phyloP scores from a whole-genome alignment of 345 rosid genomes.

The Boechera retrofracta region DNA sequence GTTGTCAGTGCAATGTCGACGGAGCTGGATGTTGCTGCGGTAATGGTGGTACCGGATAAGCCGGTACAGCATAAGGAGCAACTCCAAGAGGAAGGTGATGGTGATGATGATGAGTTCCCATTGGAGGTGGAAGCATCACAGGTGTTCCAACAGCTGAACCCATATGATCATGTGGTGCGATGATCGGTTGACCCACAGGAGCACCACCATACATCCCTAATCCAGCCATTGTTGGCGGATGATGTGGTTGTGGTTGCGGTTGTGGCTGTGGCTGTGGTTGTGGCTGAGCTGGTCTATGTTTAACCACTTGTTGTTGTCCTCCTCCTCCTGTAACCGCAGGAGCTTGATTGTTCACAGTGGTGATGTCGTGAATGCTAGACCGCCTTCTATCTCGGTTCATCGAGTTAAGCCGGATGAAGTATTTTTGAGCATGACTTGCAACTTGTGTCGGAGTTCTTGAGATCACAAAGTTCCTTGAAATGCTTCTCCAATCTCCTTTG shows the following conservation, averaged over 20 bases:
- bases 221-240: slow-evolving; percentile 56
- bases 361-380: slow-evolving; percentile 94
- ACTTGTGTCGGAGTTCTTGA: slow-evolving; percentile 97
- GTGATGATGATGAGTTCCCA: slow-evolving; percentile 50
- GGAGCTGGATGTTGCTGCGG: slow-evolving; percentile 62
- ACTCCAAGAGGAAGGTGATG: slow-evolving; percentile 61
- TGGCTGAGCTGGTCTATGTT: slow-evolving; percentile 42
- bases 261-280: slow-evolving; percentile 44
- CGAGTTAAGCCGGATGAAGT: slow-evolving; percentile 81
- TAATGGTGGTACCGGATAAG: slow-evolving; percentile 70
- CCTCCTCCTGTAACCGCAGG: slow-evolving; percentile 56
- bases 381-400: slow-evolving; percentile 88
- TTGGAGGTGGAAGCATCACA: slow-evolving; percentile 79
- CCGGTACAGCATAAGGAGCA: slow-evolving; percentile 65
- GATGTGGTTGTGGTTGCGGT: slow-evolving; percentile 50
- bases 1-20: slow-evolving; percentile 64
- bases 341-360: slow-evolving; percentile 60
- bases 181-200: slow-evolving; percentile 71
- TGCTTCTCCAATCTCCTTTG: slow-evolving; percentile 99
- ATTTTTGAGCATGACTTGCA: slow-evolving; percentile 95
- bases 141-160: slow-evolving; percentile 89
- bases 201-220: slow-evolving; percentile 72
- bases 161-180: slow-evolving; percentile 69
- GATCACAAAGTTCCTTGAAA: slow-evolving; percentile 83
- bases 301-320: slow-evolving; percentile 51